A percentile compares a stretch with the other conserved stretches of the same genome.
Conservation (phyloP, 805 yeast genomes). For the Pichia occidentalis region DNA sequence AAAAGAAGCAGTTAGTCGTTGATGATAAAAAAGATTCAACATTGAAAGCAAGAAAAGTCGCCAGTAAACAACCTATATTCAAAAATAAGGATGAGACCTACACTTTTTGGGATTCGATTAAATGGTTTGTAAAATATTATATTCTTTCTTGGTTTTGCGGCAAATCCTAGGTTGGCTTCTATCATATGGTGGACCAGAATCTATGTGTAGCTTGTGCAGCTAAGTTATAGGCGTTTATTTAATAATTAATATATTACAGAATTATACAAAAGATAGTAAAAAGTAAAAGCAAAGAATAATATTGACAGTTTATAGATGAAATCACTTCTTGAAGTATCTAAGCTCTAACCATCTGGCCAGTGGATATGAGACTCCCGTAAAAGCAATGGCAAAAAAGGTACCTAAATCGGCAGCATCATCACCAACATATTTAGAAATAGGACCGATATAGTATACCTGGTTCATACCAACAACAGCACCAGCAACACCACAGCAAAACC, state of each 20-base stretch:
- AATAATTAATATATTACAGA: background rate
- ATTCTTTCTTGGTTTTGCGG: slow-evolving; percentile 14
- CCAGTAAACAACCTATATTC: background rate
- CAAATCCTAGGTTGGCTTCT: background rate
- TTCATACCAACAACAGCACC: slow-evolving; percentile 88
- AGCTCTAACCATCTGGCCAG: slow-evolving; percentile 58
- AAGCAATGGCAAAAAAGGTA: slow-evolving; percentile 70
- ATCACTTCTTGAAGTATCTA: slow-evolving; percentile 39
- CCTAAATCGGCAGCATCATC: slow-evolving; percentile 75
- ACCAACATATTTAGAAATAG: slow-evolving; percentile 60
- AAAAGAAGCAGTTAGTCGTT: background rate
- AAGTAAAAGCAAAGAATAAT: background rate
- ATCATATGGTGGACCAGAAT: too few species aligned
- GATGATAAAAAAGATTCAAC: too few species aligned
- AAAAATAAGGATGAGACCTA: background rate
- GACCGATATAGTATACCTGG: slow-evolving; percentile 79
- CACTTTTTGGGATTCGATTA: slow-evolving; percentile 13
- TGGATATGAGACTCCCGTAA: slow-evolving; percentile 62
- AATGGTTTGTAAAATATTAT: slow-evolving; percentile 17
- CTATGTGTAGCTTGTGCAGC: too few species aligned
- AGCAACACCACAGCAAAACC: slow-evolving; percentile 64
- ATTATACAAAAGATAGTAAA: background rate
- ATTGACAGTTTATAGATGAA: background rate
- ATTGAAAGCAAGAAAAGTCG: background rate
- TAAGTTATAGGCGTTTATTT: too few species aligned